Evolutionary conservation across 2,329 filamentous ascomycete genomes (phyloP).

Genomic region (Elsinoe ampelina): DNA sequence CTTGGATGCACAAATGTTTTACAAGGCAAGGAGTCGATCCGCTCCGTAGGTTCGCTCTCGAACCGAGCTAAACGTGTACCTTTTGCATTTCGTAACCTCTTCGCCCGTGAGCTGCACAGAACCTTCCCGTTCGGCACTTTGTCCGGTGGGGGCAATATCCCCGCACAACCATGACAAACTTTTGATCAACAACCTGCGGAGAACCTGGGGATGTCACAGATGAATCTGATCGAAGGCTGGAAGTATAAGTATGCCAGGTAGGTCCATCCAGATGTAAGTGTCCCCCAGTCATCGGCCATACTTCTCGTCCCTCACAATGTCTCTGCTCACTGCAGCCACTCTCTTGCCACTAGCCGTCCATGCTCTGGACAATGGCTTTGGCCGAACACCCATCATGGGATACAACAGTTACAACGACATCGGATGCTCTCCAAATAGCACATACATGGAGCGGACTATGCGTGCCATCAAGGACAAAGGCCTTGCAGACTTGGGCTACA

Average conservation of each 20-base stretch:
- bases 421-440: conserved; percentile 20
- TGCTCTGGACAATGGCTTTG: conserved; percentile 23
- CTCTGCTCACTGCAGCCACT: not conserved
- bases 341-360: not conserved
- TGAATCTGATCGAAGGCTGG: not conserved
- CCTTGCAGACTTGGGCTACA: conserved; percentile 40
- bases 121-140: conserved; percentile 5
- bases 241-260: conserved; percentile 2
- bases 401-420: conserved; percentile 24
- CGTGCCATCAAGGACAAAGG: conserved; percentile 17
- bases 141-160: conserved; percentile 8
- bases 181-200: conserved; percentile 3
- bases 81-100: not conserved
- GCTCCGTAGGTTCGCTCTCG: not conserved
- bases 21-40: not conserved
- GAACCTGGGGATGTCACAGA: not conserved
- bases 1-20: not conserved
- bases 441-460: conserved; percentile 19
- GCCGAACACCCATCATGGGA: conserved; percentile 22
- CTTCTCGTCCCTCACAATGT: not conserved
- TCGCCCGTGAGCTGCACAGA: not conserved
- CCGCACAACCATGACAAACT: conserved; percentile 1
- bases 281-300: not conserved
- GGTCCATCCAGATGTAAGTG: not conserved
- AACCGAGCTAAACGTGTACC: not conserved